Base-by-base conservation (phyloP, 345 rosid species). In the Clausena lansium region DNA sequence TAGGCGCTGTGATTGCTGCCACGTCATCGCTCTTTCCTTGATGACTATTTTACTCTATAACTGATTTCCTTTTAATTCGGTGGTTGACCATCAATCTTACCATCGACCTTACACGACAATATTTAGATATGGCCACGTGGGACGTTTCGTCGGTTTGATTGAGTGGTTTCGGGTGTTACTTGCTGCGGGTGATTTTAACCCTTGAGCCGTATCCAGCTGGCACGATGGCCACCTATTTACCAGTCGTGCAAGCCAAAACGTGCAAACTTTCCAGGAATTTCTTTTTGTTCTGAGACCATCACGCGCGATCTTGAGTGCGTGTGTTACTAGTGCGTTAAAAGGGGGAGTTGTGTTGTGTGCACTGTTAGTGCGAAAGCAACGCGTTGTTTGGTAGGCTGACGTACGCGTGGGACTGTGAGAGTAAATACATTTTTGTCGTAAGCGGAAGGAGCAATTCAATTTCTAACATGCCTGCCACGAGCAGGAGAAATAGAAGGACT, bases 191-290 rank as follows among this genome's bases (percentile, higher is more conserved):
- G 71, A 72, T 36, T 60, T 32, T 17, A 28, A 22, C n/a, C 2
- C 39, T 33, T 17, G 14, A 28, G 15, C 50, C 24, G 7, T 35
- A 52, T 70, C 79, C 70, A 79, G 77, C 81, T 71, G 75, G 77
- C 65, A 59, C 17, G 80, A 76, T 63, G 67, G 24, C 61, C 14
- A 59, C 67, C n/a, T 39, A 6, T 73, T 50, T 30, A 9, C 32
- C 32, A 41, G 36, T 77, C 33, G 64, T 66, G 69, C 45, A 58
- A 47, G 36, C 77, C 77, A 77, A 71, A 55, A 71, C 77, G 74
- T 65, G 38, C 32, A 30, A 41, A 41, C 45, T 68, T 50, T 10
- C 25, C 24, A 28, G n/a, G 35, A 19, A 13, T 47, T 45, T 27
- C 33, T 47, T 24, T 25, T 0, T 9, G 6, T 17, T 39, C 20